phyloP scores from a whole-genome alignment of 139 green algal species.

The Chlorella vulgaris region DNA sequence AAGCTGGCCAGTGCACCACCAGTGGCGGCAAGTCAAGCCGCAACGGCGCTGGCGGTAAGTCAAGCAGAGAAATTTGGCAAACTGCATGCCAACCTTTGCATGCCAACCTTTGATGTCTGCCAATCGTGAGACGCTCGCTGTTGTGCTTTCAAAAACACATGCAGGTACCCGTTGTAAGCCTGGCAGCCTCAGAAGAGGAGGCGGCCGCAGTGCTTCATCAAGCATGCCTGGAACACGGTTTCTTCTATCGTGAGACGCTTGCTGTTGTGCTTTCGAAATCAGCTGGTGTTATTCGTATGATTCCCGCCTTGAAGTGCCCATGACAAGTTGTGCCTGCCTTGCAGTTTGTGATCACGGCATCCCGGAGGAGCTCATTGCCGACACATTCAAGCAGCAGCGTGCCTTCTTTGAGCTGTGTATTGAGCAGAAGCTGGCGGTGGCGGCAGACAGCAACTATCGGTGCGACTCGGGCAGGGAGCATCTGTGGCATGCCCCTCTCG shows the following conservation, averaged over 20 bases:
- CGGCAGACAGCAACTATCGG: constrained; percentile 72
- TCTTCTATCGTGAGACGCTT: constrained; percentile 71
- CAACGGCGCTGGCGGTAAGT: too few relatives aligned
- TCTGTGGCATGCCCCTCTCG: too few relatives aligned
- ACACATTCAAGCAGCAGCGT: constrained; percentile 56
- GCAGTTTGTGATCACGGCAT: constrained; percentile 84
- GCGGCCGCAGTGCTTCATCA: constrained; percentile 20
- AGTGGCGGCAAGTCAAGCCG: too few relatives aligned
- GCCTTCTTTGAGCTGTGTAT: constrained; percentile 80
- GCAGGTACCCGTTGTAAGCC: constrained; percentile 45
- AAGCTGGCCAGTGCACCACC: too few relatives aligned
- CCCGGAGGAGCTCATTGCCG: constrained; percentile 50
- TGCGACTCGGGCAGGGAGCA: neutral
- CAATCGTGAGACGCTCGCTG: too few relatives aligned
- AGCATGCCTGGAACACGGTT: constrained; percentile 55
- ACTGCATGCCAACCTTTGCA: too few relatives aligned
- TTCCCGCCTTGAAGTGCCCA: too few relatives aligned
- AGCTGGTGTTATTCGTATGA: too few relatives aligned
- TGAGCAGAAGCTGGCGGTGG: constrained; percentile 70
- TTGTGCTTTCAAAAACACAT: neutral
- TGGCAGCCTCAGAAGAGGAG: constrained; percentile 27
- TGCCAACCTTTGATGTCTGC: too few relatives aligned
- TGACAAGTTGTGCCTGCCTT: neutral
- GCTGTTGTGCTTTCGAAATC: too few relatives aligned
- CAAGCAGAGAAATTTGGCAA: too few relatives aligned